phyloP scores from a whole-genome alignment of 2,329 filamentous ascomycete species.

The Cercospora sesami region DNA sequence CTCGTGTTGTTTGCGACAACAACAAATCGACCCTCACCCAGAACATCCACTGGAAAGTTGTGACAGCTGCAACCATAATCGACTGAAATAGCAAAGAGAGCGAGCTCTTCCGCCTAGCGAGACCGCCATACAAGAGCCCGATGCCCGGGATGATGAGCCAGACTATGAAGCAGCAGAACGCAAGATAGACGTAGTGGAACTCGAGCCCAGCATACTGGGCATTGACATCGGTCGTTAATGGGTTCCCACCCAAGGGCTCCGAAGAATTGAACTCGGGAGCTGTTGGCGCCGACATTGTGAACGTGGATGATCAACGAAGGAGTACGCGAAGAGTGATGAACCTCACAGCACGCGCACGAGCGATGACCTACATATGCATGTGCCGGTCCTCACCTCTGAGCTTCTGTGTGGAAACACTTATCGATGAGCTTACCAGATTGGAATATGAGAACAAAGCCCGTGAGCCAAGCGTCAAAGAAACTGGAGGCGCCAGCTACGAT shows the following conservation, averaged over 20 bases:
- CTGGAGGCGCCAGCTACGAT: not conserved
- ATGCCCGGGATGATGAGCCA: conserved; percentile 69
- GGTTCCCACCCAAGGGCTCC: conserved; percentile 57
- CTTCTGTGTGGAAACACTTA: not conserved
- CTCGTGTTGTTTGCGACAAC: not conserved
- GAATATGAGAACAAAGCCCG: not conserved
- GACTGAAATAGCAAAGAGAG: conserved; percentile 64
- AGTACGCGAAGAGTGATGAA: not conserved
- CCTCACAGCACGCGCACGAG: not conserved
- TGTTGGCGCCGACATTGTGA: conserved; percentile 1
- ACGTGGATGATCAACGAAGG: not conserved
- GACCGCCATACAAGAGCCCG: conserved; percentile 64
- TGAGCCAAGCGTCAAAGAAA: not conserved
- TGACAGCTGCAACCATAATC: conserved; percentile 58
- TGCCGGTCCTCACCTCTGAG: not conserved
- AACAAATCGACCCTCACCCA: conserved; percentile 37
- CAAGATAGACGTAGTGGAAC: conserved; percentile 62
- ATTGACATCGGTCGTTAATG: conserved; percentile 56
- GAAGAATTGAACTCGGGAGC: conserved; percentile 43
- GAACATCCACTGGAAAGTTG: conserved; percentile 64
- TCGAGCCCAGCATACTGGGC: conserved; percentile 60
- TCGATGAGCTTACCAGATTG: not conserved
- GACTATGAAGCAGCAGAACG: conserved; percentile 61
- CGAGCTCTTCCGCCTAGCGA: conserved; percentile 63
- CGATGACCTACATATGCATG: not conserved